These are phyloP conservation scores for Penicillium sp. DNA, from an alignment of 2,329 filamentous ascomycete species.

Conservation along the genomic window DNA sequence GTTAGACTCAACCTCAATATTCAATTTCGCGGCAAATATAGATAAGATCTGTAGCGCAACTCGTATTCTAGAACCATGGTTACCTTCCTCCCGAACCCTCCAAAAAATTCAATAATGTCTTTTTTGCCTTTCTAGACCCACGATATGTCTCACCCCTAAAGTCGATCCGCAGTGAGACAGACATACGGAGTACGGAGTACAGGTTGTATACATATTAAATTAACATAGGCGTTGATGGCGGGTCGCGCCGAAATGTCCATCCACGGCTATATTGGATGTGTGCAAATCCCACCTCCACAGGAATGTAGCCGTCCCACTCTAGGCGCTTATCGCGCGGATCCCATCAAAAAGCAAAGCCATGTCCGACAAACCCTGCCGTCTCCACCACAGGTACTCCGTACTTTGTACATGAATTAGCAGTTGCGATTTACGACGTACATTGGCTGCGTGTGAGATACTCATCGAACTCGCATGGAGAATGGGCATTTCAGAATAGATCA, in stretches of 20 bases:
- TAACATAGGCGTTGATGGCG: not conserved
- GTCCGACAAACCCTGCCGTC: not conserved
- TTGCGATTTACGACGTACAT: not conserved
- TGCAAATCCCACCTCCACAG: not conserved
- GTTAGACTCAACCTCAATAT: not conserved
- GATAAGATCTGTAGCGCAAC: no score
- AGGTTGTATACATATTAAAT: not conserved
- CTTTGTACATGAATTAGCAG: not conserved
- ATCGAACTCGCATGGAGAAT: not conserved
- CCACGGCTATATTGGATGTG: not conserved
- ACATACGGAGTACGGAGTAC: no score
- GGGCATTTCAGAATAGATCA: not conserved
- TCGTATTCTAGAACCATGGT: not conserved
- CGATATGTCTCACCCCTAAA: not conserved
- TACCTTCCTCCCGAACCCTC: not conserved
- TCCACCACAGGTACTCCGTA: not conserved
- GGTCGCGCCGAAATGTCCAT: not conserved
- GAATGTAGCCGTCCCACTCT: not conserved
- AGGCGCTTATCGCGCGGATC: constrained; percentile 9
- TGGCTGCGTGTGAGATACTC: not conserved
- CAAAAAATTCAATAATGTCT: not conserved
- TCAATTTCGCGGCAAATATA: not conserved
- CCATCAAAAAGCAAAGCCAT: not conserved
- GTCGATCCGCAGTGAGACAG: not conserved
- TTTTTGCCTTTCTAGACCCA: not conserved